Percentiles rank a stretch among this genome's conserved stretches.
phyloP scores from a whole-genome alignment of 2,329 filamentous ascomycete genomes.

The Sclerotinia minor region DNA sequence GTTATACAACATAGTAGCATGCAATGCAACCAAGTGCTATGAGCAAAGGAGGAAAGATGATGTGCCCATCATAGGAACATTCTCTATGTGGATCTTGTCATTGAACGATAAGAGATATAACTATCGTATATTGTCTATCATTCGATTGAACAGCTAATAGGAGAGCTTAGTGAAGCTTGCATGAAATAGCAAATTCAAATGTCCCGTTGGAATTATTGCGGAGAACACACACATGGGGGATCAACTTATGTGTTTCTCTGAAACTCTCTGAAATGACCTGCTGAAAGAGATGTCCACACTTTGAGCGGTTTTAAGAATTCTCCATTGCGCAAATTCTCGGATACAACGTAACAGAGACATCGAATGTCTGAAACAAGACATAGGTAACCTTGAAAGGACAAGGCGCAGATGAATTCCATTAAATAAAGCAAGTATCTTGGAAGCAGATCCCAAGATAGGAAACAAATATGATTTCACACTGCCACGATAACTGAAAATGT shows the following conservation, averaged over 20 bases:
- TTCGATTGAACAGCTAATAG: neutral
- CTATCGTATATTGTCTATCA: neutral
- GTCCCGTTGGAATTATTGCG: too few relatives aligned
- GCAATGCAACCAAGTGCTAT: neutral
- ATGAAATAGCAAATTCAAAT: neutral
- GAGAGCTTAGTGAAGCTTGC: neutral
- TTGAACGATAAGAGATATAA: neutral
- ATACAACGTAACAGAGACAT: conserved; percentile 4
- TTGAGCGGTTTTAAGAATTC: neutral
- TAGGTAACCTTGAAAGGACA: neutral
- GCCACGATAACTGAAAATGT: neutral
- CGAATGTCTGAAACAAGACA: neutral
- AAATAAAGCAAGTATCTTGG: neutral
- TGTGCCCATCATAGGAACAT: neutral
- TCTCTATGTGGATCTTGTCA: too few relatives aligned
- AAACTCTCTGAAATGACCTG: too few relatives aligned
- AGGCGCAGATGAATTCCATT: neutral
- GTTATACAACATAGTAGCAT: neutral
- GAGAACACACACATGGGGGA: neutral
- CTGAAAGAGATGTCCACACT: neutral
- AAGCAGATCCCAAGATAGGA: neutral
- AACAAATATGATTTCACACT: neutral
- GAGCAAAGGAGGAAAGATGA: neutral
- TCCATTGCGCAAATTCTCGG: neutral
- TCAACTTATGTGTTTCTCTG: neutral